Base-by-base conservation (phyloP, 805 yeast species). In the Maudiozyma serrabonitensis region DNA sequence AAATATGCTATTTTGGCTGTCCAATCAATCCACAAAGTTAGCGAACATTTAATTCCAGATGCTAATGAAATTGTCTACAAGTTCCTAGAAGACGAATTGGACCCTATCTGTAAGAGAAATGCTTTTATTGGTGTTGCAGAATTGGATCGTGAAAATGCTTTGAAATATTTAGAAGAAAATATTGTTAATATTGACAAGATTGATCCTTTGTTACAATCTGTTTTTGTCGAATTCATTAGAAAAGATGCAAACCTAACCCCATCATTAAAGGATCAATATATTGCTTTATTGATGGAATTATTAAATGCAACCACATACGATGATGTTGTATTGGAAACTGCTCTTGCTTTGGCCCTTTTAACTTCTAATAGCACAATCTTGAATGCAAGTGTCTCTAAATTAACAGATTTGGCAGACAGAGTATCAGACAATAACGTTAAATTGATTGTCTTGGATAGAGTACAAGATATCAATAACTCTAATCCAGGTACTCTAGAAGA, bases 371-470 rank as follows among this genome's bases (percentile, higher is more conserved):
- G 90, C 25, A 70, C 78, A 18, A 80, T 85, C 18, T 76, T 91
- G 49, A 72, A 81, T 48, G 78, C 82, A 53, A 93, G 96, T 15
- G 98, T 95, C 39, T 69, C 81, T 49, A 88, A 88, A 66, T 84
- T 88, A 61, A 81, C 91, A 53, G 95, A 87, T 51, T 75, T 93
- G 58, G 95, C 96, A 34, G 82, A 83, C 57, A 87, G 84, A 63
- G 98, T 89, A 64, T 76, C 95, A n/a, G 98, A 93, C 68, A 90
- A 87, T 71, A 93, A 90, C 62, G 90, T 91, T 59, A 95, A 95
- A 69, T 77, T 93, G 56, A 90, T 91, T 61, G 93, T 95, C 19
- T 75, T 93, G 62, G 93, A 88, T 63, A 80, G 95, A 67, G 82
- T 93, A 52, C 79, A 78, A 58, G 88, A 84, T 48, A 78, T 93